Conservation (phyloP, 306 rosid species). For the barrel medic (Medicago truncatula) region MtrunA17r5.0-ANR NC_053042.1:53424001-53424500, state of each 20-base stretch:
- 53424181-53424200: conserved; percentile 42
- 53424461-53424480: conserved; percentile 83
- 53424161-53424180: conserved; percentile 60
- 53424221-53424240: conserved; percentile 80
- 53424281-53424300: conserved; percentile 78
- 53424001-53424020: conserved; percentile 96
- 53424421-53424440: conserved; percentile 94
- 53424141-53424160: conserved; percentile 82
- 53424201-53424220: conserved; percentile 80
- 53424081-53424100: conserved; percentile 78
- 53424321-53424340: conserved; percentile 58
- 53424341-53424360: conserved; percentile 52
- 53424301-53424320: conserved; percentile 89
- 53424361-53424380: conserved; percentile 97
- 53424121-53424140: conserved; percentile 74
- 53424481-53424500: conserved; percentile 68
- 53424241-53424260: conserved; percentile 70
- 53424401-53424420: conserved; percentile 99
- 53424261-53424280: conserved; percentile 89
- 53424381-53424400: conserved; percentile 95
- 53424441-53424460: conserved; percentile 99
- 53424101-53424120: conserved; percentile 86
- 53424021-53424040: conserved; percentile 85
- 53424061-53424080: conserved; percentile 75
- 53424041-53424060: conserved; percentile 75